These are phyloP conservation scores for Glaciozyma martinii DNA, from an alignment of 768 basidiomycete species.

Conservation along the genomic window DNA sequence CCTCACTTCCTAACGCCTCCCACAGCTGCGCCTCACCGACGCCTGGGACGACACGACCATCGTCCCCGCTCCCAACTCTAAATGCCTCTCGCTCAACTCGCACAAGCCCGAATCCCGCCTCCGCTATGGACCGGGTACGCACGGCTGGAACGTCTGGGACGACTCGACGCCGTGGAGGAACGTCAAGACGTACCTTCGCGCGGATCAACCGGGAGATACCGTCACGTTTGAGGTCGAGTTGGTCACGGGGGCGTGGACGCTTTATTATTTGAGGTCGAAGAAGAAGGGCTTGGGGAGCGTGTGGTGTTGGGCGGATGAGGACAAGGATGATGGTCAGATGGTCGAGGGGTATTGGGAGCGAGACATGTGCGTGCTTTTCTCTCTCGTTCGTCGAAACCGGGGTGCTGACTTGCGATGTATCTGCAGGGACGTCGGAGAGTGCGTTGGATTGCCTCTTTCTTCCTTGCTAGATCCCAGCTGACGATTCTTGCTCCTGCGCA, in stretches of 20 bases:
- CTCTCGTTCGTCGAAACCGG: background rate
- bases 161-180: background rate
- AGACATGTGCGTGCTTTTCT: background rate
- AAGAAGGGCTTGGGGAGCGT: background rate
- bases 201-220: background rate
- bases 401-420: background rate
- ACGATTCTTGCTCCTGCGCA: background rate
- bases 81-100: background rate
- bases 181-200: slow-evolving; percentile 1
- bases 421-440: background rate
- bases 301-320: background rate
- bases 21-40: slow-evolving; percentile 5
- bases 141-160: background rate
- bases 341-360: slow-evolving; percentile 1
- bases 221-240: slow-evolving; percentile 1
- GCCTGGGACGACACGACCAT: background rate
- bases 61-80: background rate
- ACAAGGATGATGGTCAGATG: background rate
- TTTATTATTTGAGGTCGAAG: background rate
- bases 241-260: background rate
- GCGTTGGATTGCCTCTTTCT: background rate
- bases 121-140: background rate
- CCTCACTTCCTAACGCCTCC: too few relatives aligned
- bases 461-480: background rate
- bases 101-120: background rate